A percentile compares a stretch with the other conserved stretches of the same genome.
phyloP scores from a whole-genome alignment of 2,329 filamentous ascomycete genomes.

The Paracoccidioides brasiliensis region DNA sequence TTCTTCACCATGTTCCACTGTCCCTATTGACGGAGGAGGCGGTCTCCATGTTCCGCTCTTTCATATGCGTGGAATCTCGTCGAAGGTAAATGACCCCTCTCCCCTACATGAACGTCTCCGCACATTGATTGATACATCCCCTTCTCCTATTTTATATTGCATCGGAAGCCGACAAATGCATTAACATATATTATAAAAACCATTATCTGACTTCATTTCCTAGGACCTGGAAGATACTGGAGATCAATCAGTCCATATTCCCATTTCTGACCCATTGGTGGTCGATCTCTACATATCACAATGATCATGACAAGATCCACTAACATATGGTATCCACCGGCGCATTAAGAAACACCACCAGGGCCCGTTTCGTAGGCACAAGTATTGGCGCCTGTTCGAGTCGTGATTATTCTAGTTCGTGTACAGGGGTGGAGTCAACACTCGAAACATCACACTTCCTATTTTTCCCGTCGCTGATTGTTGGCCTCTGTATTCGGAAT shows the following conservation, averaged over 20 bases:
- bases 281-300: neutral
- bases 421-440: neutral
- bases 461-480: neutral
- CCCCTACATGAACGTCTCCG: neutral
- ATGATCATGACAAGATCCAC: neutral
- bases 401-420: neutral
- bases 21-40: neutral
- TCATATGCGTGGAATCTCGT: neutral
- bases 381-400: neutral
- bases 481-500: neutral
- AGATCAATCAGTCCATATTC: neutral
- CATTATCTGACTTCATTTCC: neutral
- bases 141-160: neutral
- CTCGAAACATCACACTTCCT: neutral
- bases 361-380: neutral
- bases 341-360: neutral
- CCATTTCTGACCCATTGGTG: neutral
- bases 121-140: neutral
- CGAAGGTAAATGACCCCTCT: neutral
- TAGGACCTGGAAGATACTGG: conserved; percentile 2
- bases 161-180: neutral
- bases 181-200: neutral
- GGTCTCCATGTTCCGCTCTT: neutral
- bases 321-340: neutral
- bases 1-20: neutral